These are phyloP conservation scores for Pyrenophora tritici-repentis DNA, from an alignment of 2,329 filamentous ascomycete genomes.

Conservation along the genomic window DNA sequence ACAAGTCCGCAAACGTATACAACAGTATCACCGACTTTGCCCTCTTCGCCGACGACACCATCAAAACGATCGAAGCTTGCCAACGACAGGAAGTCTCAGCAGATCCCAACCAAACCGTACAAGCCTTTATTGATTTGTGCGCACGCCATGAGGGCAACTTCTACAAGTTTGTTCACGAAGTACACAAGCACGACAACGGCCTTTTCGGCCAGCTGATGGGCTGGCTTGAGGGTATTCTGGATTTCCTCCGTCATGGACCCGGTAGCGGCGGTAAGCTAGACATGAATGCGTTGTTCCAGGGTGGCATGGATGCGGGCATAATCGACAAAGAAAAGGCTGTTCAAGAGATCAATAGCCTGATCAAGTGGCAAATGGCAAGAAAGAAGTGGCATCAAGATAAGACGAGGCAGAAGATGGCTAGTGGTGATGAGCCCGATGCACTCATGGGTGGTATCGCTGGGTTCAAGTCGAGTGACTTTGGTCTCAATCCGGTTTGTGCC, in stretches of 20 bases:
- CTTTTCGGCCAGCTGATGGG: constrained; percentile 95
- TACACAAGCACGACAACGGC: constrained; percentile 94
- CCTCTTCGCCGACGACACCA: constrained; percentile 89
- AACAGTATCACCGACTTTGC: constrained; percentile 97
- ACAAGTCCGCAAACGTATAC: constrained; percentile 98
- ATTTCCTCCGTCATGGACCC: constrained; percentile 87
- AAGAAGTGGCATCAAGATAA: constrained; percentile 99
- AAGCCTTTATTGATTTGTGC: constrained; percentile 96
- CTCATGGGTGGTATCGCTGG: constrained; percentile 49
- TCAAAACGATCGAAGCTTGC: constrained; percentile 73
- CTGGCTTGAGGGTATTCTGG: constrained; percentile 94
- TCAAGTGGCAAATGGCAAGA: constrained; percentile 90
- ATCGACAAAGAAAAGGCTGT: constrained; percentile 76
- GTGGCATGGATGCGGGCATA: constrained; percentile 68
- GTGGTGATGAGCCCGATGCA: constrained; percentile 57
- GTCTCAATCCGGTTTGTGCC: constrained; percentile 71
- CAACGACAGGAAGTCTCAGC: constrained; percentile 82
- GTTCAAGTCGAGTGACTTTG: constrained; percentile 86
- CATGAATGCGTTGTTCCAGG: constrained; percentile 90
- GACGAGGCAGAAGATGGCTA: constrained; percentile 98
- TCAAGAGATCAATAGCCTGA: constrained; percentile 80
- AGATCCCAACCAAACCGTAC: constrained; percentile 97
- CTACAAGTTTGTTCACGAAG: constrained; percentile 98
- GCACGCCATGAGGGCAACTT: constrained; percentile 94
- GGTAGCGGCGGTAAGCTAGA: constrained; percentile 79